Evolutionary conservation across 345 rosid genomes (phyloP).

Genomic region (Euphorbia lathyris): DNA sequence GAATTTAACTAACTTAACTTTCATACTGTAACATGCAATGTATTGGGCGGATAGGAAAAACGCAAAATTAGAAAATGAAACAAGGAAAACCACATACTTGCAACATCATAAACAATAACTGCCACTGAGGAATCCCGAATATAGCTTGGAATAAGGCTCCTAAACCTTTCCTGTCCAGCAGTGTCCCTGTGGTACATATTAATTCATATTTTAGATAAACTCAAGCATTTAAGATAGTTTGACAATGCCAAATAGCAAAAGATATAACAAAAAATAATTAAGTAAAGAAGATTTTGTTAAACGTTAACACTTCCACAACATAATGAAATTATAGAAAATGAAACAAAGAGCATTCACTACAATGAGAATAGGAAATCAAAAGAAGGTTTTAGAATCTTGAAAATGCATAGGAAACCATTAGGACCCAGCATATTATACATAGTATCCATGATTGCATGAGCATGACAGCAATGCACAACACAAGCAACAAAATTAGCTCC

Average conservation of each 20-base stretch:
- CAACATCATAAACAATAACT: constrained; percentile 26
- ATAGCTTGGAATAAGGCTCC: constrained; percentile 26
- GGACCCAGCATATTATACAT: not conserved
- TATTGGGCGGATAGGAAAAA: not conserved
- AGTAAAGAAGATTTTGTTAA: not conserved
- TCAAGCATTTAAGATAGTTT: not conserved
- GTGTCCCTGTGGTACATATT: constrained; percentile 17
- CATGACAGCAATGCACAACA: not conserved
- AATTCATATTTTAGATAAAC: not conserved
- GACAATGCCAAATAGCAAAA: not conserved
- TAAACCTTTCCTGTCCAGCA: constrained; percentile 27
- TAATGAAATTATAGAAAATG: not conserved
- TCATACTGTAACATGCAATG: not conserved
- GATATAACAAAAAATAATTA: not conserved
- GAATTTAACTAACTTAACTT: not conserved
- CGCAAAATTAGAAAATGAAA: not conserved
- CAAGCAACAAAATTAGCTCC: constrained; percentile 1
- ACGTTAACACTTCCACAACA: not conserved
- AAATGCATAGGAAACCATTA: not conserved
- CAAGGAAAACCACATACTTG: constrained; percentile 14
- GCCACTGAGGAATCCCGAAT: constrained; percentile 26
- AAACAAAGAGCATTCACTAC: not conserved
- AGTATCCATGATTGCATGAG: not conserved
- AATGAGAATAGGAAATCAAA: not conserved
- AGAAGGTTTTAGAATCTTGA: not conserved